phyloP scores from a whole-genome alignment of 2,329 filamentous ascomycete genomes.

The Cytospora chrysosperma region DNA sequence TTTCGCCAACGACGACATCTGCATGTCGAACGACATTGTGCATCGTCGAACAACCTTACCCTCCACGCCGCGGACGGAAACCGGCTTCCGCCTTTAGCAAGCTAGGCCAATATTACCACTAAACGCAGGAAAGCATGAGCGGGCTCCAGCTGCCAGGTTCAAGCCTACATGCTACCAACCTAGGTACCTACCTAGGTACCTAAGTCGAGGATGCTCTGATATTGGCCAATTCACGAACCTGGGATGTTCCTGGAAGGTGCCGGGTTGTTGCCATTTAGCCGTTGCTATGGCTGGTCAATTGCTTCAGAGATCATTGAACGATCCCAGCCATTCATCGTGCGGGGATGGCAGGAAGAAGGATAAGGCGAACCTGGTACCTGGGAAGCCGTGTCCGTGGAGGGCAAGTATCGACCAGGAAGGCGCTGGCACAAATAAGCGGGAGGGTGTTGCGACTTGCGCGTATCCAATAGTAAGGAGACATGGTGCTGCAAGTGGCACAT shows the following conservation, averaged over 20 bases:
- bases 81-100: constrained; percentile 10
- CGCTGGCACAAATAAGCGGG: constrained; percentile 2
- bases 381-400: no score
- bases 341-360: neutral
- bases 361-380: neutral
- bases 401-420: neutral
- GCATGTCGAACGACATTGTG: constrained; percentile 5
- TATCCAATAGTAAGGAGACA: constrained; percentile 8
- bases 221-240: neutral
- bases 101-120: constrained; percentile 19
- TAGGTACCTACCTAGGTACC: no score
- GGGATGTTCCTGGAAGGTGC: neutral
- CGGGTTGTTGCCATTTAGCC: neutral
- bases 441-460: neutral
- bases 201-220: constrained; percentile 7
- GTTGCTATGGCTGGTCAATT: neutral
- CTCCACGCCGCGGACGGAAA: constrained; percentile 11
- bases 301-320: neutral
- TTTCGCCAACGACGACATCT: constrained; percentile 7
- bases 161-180: no score
- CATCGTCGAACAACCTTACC: neutral
- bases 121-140: constrained; percentile 1
- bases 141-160: neutral
- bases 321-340: neutral
- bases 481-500: constrained; percentile 15